A percentile compares a stretch with the other conserved stretches of the same genome.
Conservation (phyloP, 805 yeast genomes). For the Candida stauntonica region DNA sequence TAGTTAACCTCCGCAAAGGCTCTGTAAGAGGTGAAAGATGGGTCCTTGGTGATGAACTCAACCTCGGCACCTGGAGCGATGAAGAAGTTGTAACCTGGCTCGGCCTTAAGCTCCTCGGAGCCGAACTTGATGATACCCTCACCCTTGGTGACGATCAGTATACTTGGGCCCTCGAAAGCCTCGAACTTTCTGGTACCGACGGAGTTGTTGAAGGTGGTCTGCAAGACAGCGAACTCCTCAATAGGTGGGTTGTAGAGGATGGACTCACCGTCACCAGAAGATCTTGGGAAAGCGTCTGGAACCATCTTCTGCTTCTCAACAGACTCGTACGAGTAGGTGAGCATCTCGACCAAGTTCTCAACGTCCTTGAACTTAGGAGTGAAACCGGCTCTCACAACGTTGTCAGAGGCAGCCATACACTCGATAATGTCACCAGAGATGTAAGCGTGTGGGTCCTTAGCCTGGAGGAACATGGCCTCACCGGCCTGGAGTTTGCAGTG, state of each 20-base stretch:
- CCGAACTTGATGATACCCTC: constrained; percentile 50
- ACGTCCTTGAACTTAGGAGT: constrained; percentile 99
- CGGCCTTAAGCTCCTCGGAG: constrained; percentile 42
- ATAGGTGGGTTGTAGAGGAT: constrained; percentile 91
- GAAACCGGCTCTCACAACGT: constrained; percentile 97
- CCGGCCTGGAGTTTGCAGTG: constrained; percentile 81
- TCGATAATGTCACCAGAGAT: constrained; percentile 96
- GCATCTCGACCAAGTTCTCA: constrained; percentile 78
- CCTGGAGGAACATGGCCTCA: constrained; percentile 94
- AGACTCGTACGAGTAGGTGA: constrained; percentile 83
- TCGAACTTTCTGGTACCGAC: constrained; percentile 52
- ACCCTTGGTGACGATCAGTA: constrained; percentile 81
- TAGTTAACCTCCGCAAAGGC: constrained; percentile 73
- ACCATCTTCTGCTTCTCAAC: constrained; percentile 93
- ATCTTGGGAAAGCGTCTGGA: constrained; percentile 43
- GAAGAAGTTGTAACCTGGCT: constrained; percentile 78
- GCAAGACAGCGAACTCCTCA: constrained; percentile 92
- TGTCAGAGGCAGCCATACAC: constrained; percentile 99
- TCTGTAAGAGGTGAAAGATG: constrained; percentile 74
- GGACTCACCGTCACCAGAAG: constrained; percentile 62
- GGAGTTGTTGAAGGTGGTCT: constrained; percentile 55
- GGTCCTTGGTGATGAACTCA: constrained; percentile 49
- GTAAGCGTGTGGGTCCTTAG: constrained; percentile 98
- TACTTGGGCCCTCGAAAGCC: constrained; percentile 80
- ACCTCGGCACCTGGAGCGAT: constrained; percentile 73